Conservation (phyloP, 1,284 basidiomycete species). For the Crucibulum cyathiforme region DNA sequence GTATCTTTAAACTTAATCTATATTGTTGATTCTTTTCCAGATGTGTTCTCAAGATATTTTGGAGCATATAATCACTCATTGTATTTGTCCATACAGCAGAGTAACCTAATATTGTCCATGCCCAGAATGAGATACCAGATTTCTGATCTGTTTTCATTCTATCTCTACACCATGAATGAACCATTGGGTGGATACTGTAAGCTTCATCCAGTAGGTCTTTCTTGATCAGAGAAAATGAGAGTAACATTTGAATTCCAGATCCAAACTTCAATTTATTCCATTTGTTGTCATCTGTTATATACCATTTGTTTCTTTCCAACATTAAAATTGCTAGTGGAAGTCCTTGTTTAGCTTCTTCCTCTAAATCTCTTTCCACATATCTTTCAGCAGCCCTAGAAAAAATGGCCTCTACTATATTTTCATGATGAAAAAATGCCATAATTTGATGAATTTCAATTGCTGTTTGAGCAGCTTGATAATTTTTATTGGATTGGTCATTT, state of each 20-base stretch:
- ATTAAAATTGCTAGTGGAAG: not conserved
- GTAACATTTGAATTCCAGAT: not conserved
- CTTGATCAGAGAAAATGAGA: not conserved
- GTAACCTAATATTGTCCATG: not conserved
- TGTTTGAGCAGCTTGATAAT: not conserved
- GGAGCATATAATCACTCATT: not conserved
- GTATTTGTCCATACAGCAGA: not conserved
- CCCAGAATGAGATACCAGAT: not conserved
- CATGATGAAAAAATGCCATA: conserved; percentile 4
- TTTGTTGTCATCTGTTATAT: not conserved
- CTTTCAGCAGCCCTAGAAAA: conserved; percentile 2
- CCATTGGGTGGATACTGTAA: not conserved
- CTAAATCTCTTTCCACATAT: no score
- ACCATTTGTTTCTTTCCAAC: not conserved
- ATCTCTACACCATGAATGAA: not conserved
- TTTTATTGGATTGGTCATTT: no score
- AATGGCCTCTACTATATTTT: conserved; percentile 1
- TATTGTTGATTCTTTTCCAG: not conserved
- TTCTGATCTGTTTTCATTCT: not conserved
- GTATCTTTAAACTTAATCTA: not conserved
- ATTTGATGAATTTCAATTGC: not conserved
- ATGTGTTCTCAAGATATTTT: not conserved
- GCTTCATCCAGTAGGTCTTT: not conserved
- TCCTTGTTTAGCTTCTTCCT: not conserved
- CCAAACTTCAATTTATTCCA: not conserved